Evolutionary conservation across 768 basidiomycete species (phyloP).

Genomic region (Russula dissimulans): DNA sequence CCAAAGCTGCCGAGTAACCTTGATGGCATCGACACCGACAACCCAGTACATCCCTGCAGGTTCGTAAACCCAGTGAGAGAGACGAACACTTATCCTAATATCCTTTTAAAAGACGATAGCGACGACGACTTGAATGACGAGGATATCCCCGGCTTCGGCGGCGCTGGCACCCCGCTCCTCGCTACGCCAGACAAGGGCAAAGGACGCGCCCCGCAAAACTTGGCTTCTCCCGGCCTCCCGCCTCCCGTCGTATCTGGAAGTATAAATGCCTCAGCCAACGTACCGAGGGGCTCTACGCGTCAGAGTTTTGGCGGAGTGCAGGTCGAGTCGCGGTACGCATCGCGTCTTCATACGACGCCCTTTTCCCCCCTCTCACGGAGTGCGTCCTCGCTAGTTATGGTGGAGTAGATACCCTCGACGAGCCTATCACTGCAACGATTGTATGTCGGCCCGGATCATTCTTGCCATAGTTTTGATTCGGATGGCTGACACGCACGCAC

Average conservation of each 20-base stretch:
- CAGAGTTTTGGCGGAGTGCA: slow-evolving; percentile 76
- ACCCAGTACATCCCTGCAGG: slow-evolving; percentile 81
- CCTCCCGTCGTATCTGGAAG: slow-evolving; percentile 53
- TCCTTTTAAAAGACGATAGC: slow-evolving; percentile 40
- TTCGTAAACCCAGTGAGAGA: slow-evolving; percentile 20
- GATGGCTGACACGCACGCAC: neutral
- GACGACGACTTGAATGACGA: slow-evolving; percentile 82
- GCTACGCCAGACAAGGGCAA: slow-evolving; percentile 60
- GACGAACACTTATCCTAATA: neutral
- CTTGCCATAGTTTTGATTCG: slow-evolving; percentile 1
- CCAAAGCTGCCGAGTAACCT: neutral
- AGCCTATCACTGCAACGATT: slow-evolving; percentile 83
- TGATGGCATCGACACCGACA: slow-evolving; percentile 35
- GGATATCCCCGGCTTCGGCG: slow-evolving; percentile 69
- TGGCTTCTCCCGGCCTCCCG: slow-evolving; percentile 33
- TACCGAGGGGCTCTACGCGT: slow-evolving; percentile 33
- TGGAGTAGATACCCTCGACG: slow-evolving; percentile 85
- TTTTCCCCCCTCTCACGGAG: neutral
- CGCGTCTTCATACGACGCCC: neutral
- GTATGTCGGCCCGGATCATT: slow-evolving; percentile 36
- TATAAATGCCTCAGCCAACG: slow-evolving; percentile 46
- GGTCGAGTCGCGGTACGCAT: slow-evolving; percentile 74
- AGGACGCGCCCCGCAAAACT: slow-evolving; percentile 48
- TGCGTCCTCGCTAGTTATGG: slow-evolving; percentile 46
- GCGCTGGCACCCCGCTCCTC: slow-evolving; percentile 33